Percentiles rank a stretch among this genome's conserved stretches.
Conservation (phyloP, 345 rosid genomes). For the Populus nigra region DNA sequence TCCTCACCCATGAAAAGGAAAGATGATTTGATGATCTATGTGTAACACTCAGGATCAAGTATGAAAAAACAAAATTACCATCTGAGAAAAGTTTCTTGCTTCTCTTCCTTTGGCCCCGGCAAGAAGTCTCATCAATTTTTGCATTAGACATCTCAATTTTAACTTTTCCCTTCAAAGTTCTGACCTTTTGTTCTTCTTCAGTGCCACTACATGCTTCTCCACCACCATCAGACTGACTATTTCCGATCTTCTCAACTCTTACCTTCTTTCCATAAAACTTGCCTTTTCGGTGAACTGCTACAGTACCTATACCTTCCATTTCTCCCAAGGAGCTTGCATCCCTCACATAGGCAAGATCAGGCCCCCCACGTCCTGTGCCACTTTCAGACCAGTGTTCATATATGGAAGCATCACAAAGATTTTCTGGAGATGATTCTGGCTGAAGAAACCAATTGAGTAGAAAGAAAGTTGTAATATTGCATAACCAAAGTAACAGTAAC, state of each 20-base stretch:
- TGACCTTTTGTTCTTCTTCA: constrained; percentile 18
- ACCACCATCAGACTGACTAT: constrained; percentile 18
- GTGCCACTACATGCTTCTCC: constrained; percentile 28
- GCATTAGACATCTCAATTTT: constrained; percentile 36
- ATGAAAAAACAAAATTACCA: constrained; percentile 10
- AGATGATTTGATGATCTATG: background rate
- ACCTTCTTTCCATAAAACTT: constrained; percentile 52
- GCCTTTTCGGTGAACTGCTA: constrained; percentile 56
- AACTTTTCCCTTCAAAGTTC: constrained; percentile 41
- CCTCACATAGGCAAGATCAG: constrained; percentile 38
- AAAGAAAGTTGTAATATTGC: constrained; percentile 6
- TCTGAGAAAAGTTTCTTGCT: constrained; percentile 17
- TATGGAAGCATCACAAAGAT: constrained; percentile 35
- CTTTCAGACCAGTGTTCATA: constrained; percentile 43
- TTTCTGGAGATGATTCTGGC: constrained; percentile 41
- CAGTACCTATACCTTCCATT: constrained; percentile 65
- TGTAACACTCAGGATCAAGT: background rate
- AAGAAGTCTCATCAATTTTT: constrained; percentile 41
- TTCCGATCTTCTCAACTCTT: constrained; percentile 23
- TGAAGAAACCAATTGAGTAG: constrained; percentile 38
- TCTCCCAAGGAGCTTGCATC: constrained; percentile 44
- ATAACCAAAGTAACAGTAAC: background rate
- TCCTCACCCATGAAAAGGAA: background rate
- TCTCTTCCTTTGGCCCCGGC: constrained; percentile 43
- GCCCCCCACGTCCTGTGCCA: constrained; percentile 39